phyloP scores from a whole-genome alignment of 371 early-diverging fungal species.

The Circinella minor region DNA sequence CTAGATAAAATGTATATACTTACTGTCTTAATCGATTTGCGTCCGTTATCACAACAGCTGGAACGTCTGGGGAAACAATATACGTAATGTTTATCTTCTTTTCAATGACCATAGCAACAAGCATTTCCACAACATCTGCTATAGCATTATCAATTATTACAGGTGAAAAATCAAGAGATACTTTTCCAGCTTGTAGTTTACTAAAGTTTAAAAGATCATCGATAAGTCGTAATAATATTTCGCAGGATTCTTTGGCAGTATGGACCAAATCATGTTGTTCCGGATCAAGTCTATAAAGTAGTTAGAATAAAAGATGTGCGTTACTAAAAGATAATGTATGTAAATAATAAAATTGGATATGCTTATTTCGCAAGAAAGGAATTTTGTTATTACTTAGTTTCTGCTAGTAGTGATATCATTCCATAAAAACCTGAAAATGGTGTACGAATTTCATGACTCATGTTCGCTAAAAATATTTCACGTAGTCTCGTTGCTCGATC shows the following conservation, averaged over 20 bases:
- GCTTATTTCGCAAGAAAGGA: too few species aligned
- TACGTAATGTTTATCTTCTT: conserved; percentile 55
- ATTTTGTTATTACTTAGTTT: conserved; percentile 30
- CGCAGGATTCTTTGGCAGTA: conserved; percentile 62
- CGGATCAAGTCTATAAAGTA: conserved; percentile 33
- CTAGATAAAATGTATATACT: conserved; percentile 6
- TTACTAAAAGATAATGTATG: too few species aligned
- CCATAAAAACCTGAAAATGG: conserved; percentile 67
- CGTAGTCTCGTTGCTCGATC: conserved; percentile 44
- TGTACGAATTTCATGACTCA: conserved; percentile 61
- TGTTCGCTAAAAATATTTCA: conserved; percentile 64
- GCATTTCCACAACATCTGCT: conserved; percentile 61
- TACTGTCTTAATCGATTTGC: conserved; percentile 47
- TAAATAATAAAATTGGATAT: too few species aligned
- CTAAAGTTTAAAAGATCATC: conserved; percentile 68
- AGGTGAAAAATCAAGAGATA: conserved; percentile 52
- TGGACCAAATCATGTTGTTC: conserved; percentile 64
- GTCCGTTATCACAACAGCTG: conserved; percentile 52
- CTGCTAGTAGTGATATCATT: conserved; percentile 62
- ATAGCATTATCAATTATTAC: conserved; percentile 58
- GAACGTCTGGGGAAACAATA: conserved; percentile 38
- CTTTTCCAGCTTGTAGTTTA: conserved; percentile 66
- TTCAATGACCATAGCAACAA: conserved; percentile 56
- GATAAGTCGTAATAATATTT: conserved; percentile 61
- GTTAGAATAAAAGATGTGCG: too few species aligned